Evolutionary conservation across 352 stramenopile species (phyloP), one percentile per base, ranked within the genome.

Genomic region (Thalassiosira ordinaria): DNA sequence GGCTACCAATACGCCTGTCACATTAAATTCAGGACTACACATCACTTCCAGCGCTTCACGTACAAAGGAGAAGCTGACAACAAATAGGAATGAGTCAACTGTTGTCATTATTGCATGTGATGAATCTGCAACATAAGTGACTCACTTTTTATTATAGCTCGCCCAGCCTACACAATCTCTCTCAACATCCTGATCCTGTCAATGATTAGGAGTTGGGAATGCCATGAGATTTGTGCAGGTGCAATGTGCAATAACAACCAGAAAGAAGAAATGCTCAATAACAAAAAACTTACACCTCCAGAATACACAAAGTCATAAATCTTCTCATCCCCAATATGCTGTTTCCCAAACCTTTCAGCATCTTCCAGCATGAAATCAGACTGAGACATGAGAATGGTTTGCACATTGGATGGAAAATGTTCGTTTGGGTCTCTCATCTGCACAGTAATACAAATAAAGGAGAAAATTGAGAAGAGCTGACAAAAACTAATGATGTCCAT

Each of bases 241-340:
- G n/a, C n/a, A n/a, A n/a, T n/a, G n/a, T n/a, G n/a, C n/a, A n/a
- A n/a, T n/a, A n/a, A n/a, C n/a, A n/a, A n/a, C n/a, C n/a, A n/a
- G n/a, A n/a, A n/a, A n/a, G n/a, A n/a, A n/a, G n/a, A 39, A 16
- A 24, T 2, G 7, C 22, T 18, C 4, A 24, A n/a, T 51, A 31
- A 61, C 13, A 71, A 22, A 49, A 18, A 24, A 63, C 68, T 57
- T 18, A 78, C 69, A 39, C 75, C 75, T 47, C 75, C 75, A 29
- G 59, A 74, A 44, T 84, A 84, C 5, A 84, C 75, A 74, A 84
- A 84, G 44, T 84, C 75, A 33, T 84, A 84, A 44, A 84, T 60
- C 69, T 78, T 84, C 35, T 84, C 67, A 29, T 57, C 59, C 7
- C 68, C 13, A 24, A 13, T 22, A 51, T 78, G 68, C 18, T 72